phyloP scores from a whole-genome alignment of 2,329 filamentous ascomycete genomes.

The Alternaria burnsii region DNA sequence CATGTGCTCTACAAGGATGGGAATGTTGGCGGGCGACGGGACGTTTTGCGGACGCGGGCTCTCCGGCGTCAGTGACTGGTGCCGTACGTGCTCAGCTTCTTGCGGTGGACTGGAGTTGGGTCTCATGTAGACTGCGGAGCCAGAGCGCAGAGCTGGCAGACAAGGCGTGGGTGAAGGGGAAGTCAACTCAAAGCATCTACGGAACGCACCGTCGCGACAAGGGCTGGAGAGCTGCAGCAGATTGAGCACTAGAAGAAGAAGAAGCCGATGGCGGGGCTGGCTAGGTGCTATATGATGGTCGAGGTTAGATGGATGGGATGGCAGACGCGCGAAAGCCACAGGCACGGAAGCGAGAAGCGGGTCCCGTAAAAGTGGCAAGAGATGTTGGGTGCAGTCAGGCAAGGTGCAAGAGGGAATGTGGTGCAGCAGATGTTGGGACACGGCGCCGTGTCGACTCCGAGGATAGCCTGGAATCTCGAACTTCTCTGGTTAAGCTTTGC shows the following conservation, averaged over 20 bases:
- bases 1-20: constrained; percentile 74
- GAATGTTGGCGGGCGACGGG: constrained; percentile 73
- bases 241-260: constrained; percentile 13
- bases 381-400: constrained; percentile 19
- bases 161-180: constrained; percentile 13
- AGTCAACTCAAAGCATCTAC: constrained; percentile 33
- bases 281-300: constrained; percentile 21
- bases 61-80: constrained; percentile 72
- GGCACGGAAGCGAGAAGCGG: constrained; percentile 16
- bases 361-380: constrained; percentile 26
- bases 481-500: constrained; percentile 11
- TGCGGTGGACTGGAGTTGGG: constrained; percentile 61
- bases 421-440: constrained; percentile 32
- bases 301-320: constrained; percentile 6
- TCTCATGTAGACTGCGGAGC: constrained; percentile 60
- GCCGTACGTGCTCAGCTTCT: constrained; percentile 68
- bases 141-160: constrained; percentile 28
- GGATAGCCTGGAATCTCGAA: constrained; percentile 16
- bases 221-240: constrained; percentile 18
- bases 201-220: constrained; percentile 27
- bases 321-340: constrained; percentile 11
- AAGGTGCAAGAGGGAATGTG: constrained; percentile 11
- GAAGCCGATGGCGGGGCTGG: constrained; percentile 25
- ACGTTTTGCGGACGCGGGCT: constrained; percentile 75
- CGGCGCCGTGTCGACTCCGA: constrained; percentile 14